Percentiles rank a stretch among this genome's conserved stretches.
phyloP scores from a whole-genome alignment of 805 yeast species.

The Pichia cephalocereana region DNA sequence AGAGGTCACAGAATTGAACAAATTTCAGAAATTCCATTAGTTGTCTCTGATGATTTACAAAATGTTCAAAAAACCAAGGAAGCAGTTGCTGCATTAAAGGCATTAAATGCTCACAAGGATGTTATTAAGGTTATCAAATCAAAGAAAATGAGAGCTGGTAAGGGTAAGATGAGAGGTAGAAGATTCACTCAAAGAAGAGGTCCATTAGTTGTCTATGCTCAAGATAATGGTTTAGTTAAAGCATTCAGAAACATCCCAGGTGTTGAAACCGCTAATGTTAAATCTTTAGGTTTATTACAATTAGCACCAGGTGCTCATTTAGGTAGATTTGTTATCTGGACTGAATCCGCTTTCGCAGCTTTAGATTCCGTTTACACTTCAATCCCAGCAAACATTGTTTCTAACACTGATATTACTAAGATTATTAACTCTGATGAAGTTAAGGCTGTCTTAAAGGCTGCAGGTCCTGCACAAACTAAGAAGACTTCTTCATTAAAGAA shows the following conservation, averaged over 20 bases:
- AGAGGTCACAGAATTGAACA: constrained; percentile 99
- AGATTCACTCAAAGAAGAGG: constrained; percentile 99
- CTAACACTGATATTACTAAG: constrained; percentile 95
- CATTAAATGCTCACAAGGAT: constrained; percentile 98
- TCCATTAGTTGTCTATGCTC: constrained; percentile 96
- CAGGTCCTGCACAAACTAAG: constrained; percentile 91
- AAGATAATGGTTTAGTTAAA: constrained; percentile 96
- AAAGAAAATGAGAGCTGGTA: constrained; percentile 99
- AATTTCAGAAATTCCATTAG: constrained; percentile 97
- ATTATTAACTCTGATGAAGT: constrained; percentile 98
- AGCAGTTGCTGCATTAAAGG: constrained; percentile 95
- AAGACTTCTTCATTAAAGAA: constrained; percentile 94
- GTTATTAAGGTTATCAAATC: constrained; percentile 97
- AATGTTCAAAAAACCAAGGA: constrained; percentile 94
- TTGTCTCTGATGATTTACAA: constrained; percentile 89
- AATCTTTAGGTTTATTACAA: constrained; percentile 90
- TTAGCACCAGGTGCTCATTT: constrained; percentile 99
- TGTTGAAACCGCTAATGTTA: constrained; percentile 93
- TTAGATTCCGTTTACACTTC: constrained; percentile 97
- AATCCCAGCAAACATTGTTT: constrained; percentile 88
- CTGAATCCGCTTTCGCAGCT: constrained; percentile 95
- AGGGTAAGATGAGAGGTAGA: constrained; percentile 99
- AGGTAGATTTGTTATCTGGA: constrained; percentile 99
- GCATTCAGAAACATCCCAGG: constrained; percentile 99
- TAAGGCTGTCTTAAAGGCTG: constrained; percentile 94